Conservation (phyloP, 768 basidiomycete genomes). For the Amanita inopinata region DNA sequence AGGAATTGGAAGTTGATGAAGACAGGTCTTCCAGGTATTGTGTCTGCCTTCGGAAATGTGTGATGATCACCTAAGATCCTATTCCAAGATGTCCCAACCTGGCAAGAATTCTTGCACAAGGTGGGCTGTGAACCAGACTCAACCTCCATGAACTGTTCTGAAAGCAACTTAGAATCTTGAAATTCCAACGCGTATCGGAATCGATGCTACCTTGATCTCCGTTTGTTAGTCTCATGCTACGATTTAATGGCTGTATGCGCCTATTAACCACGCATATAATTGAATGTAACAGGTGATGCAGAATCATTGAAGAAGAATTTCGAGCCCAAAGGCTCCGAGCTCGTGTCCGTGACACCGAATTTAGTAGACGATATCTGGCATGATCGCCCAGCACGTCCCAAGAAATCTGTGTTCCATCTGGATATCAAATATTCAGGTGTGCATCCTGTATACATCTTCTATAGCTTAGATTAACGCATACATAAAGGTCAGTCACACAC, state of each 20-base stretch:
- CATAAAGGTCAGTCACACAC: slow-evolving; percentile 49
- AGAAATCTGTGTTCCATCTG: slow-evolving; percentile 56
- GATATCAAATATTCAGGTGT: slow-evolving; percentile 67
- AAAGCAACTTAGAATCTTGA: slow-evolving; percentile 71
- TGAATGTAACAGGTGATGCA: slow-evolving; percentile 44
- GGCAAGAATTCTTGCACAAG: slow-evolving; percentile 81
- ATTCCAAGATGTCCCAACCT: slow-evolving; percentile 67
- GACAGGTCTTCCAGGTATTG: slow-evolving; percentile 68
- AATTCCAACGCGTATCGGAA: slow-evolving; percentile 56
- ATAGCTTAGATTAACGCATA: background rate
- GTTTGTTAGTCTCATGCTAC: too few relatives aligned
- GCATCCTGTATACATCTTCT: slow-evolving; percentile 9
- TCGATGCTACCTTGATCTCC: slow-evolving; percentile 72
- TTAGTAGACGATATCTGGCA: slow-evolving; percentile 77
- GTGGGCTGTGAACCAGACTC: slow-evolving; percentile 22
- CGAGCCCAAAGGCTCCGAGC: slow-evolving; percentile 37
- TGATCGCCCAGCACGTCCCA: slow-evolving; percentile 59
- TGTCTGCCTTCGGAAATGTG: background rate
- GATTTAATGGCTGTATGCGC: slow-evolving; percentile 11
- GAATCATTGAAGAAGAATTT: slow-evolving; percentile 51
- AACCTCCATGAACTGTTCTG: too few relatives aligned
- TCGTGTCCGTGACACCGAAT: slow-evolving; percentile 62
- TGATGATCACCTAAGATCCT: background rate
- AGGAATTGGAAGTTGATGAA: slow-evolving; percentile 95
- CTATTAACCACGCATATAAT: background rate